Conservation (phyloP, 2,329 filamentous ascomycete species). For the Ophiosphaerella korrae region DNA sequence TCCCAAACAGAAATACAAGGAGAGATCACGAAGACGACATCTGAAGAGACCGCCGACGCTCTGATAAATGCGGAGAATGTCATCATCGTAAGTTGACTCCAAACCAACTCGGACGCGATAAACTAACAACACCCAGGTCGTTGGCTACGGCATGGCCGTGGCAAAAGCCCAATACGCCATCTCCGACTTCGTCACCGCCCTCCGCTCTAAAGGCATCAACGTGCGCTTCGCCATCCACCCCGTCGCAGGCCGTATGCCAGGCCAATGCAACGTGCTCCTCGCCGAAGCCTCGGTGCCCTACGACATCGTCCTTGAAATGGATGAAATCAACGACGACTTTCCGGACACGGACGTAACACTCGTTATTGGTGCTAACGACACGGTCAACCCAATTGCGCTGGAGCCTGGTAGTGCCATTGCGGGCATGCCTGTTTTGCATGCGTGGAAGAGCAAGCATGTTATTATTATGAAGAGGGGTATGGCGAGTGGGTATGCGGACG, state of each 20-base stretch:
- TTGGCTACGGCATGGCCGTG: conserved; percentile 93
- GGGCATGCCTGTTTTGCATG: conserved; percentile 90
- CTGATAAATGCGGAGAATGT: conserved; percentile 79
- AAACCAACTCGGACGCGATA: neutral
- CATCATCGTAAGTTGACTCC: conserved; percentile 67
- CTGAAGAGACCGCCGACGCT: conserved; percentile 80
- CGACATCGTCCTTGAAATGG: conserved; percentile 93
- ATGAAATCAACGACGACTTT: conserved; percentile 95
- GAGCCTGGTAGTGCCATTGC: conserved; percentile 84
- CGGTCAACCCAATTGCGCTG: conserved; percentile 86
- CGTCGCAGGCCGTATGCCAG: conserved; percentile 89
- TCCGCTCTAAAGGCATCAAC: conserved; percentile 76
- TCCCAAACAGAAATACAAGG: conserved; percentile 78
- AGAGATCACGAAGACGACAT: conserved; percentile 74
- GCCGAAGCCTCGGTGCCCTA: conserved; percentile 89
- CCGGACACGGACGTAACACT: conserved; percentile 82
- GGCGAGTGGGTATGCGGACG: conserved; percentile 88
- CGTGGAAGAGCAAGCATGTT: conserved; percentile 92
- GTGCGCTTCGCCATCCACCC: conserved; percentile 91
- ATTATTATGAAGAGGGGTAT: conserved; percentile 92
- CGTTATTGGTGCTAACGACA: conserved; percentile 91
- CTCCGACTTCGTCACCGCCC: conserved; percentile 75
- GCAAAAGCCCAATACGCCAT: conserved; percentile 93
- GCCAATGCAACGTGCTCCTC: conserved; percentile 88
- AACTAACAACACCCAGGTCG: conserved; percentile 52